These are phyloP conservation scores for Aegilops speltoides DNA, from an alignment of 176 grass and related monocot genomes.

Conservation along the genomic window DNA sequence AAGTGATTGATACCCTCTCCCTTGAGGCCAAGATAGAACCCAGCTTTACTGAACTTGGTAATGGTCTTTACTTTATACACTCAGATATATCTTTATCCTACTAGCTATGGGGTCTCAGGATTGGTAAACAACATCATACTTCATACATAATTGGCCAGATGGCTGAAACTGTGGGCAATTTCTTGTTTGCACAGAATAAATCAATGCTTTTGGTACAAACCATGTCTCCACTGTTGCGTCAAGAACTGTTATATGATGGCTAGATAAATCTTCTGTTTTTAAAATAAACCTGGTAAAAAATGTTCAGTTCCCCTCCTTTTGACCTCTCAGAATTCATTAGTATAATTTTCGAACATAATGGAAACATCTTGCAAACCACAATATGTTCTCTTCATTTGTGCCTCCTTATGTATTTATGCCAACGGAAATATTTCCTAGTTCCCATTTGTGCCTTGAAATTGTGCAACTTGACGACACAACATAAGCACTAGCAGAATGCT, in stretches of 20 bases:
- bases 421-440: not conserved
- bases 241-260: not conserved
- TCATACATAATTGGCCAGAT: not conserved
- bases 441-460: not conserved
- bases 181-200: not conserved
- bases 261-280: not conserved
- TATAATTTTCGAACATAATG: not conserved
- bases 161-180: not conserved
- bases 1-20: constrained; percentile 71
- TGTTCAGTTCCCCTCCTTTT: not conserved
- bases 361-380: not conserved
- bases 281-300: not conserved
- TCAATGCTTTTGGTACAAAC: not conserved
- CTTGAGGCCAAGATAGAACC: constrained; percentile 83
- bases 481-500: not conserved
- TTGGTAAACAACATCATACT: not conserved
- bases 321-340: not conserved
- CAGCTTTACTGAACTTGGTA: constrained; percentile 93
- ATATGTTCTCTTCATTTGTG: not conserved
- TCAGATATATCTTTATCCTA: not conserved
- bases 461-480: not conserved
- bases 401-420: not conserved
- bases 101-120: not conserved
- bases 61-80: not conserved
- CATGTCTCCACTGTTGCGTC: not conserved